Conservation (phyloP, 805 yeast species). For the Zygosaccharomyces bisporus region DNA sequence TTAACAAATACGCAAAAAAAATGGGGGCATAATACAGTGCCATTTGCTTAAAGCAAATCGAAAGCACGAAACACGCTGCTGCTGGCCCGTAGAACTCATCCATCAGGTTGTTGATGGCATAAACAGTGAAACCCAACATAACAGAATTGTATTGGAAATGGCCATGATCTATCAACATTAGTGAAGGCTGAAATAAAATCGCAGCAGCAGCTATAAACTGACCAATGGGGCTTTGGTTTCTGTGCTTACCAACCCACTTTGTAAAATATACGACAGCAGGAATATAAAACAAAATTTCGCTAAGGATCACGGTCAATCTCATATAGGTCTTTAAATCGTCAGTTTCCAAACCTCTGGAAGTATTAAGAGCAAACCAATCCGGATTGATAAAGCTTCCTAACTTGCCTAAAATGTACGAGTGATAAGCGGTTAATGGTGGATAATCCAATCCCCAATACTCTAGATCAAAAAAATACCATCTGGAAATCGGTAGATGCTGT, state of each 20-base stretch:
- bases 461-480: slow-evolving; percentile 89
- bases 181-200: slow-evolving; percentile 78
- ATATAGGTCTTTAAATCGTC: slow-evolving; percentile 65
- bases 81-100: slow-evolving; percentile 63
- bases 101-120: slow-evolving; percentile 61
- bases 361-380: slow-evolving; percentile 70
- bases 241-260: slow-evolving; percentile 62
- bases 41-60: slow-evolving; percentile 92
- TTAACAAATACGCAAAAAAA: slow-evolving; percentile 74
- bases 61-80: slow-evolving; percentile 69
- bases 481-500: slow-evolving; percentile 58
- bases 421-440: slow-evolving; percentile 95
- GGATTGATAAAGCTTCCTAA: slow-evolving; percentile 63
- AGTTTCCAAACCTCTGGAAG: slow-evolving; percentile 73
- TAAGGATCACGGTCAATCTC: slow-evolving; percentile 73
- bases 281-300: slow-evolving; percentile 69
- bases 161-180: slow-evolving; percentile 88
- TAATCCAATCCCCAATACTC: slow-evolving; percentile 96
- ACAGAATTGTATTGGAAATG: slow-evolving; percentile 95
- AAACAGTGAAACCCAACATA: slow-evolving; percentile 82
- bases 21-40: slow-evolving; percentile 89
- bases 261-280: slow-evolving; percentile 77
- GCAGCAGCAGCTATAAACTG: slow-evolving; percentile 74
- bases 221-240: slow-evolving; percentile 59
- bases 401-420: slow-evolving; percentile 74